Percentiles rank a stretch among this genome's conserved stretches.
phyloP scores from a whole-genome alignment of 352 stramenopile species.

The Plasmopara muralis region DNA sequence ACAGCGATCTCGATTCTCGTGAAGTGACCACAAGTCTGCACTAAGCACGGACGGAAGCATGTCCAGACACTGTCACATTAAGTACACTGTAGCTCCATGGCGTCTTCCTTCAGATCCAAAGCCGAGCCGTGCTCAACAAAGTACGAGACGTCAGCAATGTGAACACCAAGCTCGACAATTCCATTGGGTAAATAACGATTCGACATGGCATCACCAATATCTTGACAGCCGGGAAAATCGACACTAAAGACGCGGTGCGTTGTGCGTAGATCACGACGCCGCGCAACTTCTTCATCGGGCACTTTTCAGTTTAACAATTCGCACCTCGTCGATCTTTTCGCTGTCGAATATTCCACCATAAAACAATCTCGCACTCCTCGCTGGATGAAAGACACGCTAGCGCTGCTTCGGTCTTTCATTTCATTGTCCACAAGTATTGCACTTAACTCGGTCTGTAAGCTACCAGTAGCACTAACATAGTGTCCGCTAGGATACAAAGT shows the following conservation, averaged over 20 bases:
- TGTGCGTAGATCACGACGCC: conserved; percentile 59
- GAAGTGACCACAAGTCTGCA: conserved; percentile 88
- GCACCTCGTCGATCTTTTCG: conserved; percentile 51
- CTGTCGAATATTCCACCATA: conserved; percentile 68
- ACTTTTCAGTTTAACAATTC: conserved; percentile 67
- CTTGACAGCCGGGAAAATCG: conserved; percentile 81
- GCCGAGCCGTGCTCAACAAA: conserved; percentile 95
- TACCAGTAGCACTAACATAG: conserved; percentile 58
- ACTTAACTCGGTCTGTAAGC: conserved; percentile 70
- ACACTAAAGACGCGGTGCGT: conserved; percentile 85
- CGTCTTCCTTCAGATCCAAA: conserved; percentile 92
- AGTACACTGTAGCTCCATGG: conserved; percentile 94
- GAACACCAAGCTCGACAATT: conserved; percentile 92
- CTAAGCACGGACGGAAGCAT: conserved; percentile 90
- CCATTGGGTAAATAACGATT: conserved; percentile 68
- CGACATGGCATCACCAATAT: conserved; percentile 90
- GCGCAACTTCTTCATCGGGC: conserved; percentile 35
- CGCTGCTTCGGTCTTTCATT: conserved; percentile 70
- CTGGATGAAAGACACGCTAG: conserved; percentile 70
- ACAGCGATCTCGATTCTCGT: conserved; percentile 83
- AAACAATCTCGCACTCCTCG: conserved; percentile 40
- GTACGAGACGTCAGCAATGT: conserved; percentile 99
- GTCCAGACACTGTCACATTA: conserved; percentile 91
- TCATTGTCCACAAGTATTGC: conserved; percentile 80
- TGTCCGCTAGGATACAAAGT: conserved; percentile 76